Evolutionary conservation across 2,329 filamentous ascomycete species (phyloP).

Genomic region (Arthrobotrys sphaeroides): DNA sequence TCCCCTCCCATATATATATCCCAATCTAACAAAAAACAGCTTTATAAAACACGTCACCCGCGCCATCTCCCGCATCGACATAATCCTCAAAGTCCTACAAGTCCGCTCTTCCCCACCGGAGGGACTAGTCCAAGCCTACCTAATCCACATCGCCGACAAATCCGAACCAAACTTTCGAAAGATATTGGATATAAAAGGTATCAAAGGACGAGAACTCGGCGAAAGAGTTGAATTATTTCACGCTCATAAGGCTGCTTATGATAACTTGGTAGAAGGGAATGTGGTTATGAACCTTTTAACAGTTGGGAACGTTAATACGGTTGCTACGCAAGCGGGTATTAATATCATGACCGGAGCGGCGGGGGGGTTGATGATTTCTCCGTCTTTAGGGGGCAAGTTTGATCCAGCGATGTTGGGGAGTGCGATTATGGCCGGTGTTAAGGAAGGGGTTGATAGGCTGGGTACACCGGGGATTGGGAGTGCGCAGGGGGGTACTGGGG

Average conservation of each 20-base stretch:
- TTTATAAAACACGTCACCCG: constrained; percentile 88
- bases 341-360: constrained; percentile 2
- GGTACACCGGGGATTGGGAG: constrained; percentile 29
- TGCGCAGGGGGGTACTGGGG: constrained; percentile 14
- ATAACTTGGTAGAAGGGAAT: constrained; percentile 54
- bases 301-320: background rate
- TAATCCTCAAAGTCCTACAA: constrained; percentile 94
- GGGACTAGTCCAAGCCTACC: constrained; percentile 93
- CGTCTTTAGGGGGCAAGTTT: constrained; percentile 31
- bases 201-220: constrained; percentile 82
- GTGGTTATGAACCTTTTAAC: constrained; percentile 54
- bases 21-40: constrained; percentile 58
- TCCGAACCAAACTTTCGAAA: constrained; percentile 96
- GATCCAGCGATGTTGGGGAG: constrained; percentile 43
- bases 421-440: constrained; percentile 43
- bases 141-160: constrained; percentile 94
- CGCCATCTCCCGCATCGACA: constrained; percentile 86
- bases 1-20: background rate
- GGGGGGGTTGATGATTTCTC: constrained; percentile 35
- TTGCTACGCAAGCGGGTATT: background rate
- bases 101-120: constrained; percentile 90
- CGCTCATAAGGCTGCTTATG: constrained; percentile 76
- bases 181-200: constrained; percentile 92
- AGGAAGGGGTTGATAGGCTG: constrained; percentile 51
- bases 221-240: constrained; percentile 86